A percentile compares a stretch with the other conserved stretches of the same genome.
Conservation (phyloP, 2,329 filamentous ascomycete species). For the Cryphonectria carpinicola region DNA sequence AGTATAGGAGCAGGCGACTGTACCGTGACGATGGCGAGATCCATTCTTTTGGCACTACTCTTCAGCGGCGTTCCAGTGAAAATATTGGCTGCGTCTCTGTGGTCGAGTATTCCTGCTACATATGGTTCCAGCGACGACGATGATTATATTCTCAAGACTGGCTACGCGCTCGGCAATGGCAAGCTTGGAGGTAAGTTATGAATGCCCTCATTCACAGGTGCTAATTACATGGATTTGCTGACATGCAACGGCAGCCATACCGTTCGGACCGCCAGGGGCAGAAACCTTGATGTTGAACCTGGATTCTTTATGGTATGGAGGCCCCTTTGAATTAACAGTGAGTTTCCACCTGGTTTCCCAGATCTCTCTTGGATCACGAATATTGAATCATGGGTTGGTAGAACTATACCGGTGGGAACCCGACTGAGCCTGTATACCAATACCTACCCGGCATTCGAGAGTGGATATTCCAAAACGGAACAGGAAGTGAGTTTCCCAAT, state of each 20-base stretch:
- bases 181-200: conserved; percentile 45
- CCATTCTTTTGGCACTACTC: not conserved
- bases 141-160: conserved; percentile 37
- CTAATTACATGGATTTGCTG: not conserved
- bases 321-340: conserved; percentile 46
- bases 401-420: conserved; percentile 54
- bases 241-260: conserved; percentile 44
- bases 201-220: not conserved
- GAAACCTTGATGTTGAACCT: conserved; percentile 51
- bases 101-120: conserved; percentile 24
- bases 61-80: not conserved
- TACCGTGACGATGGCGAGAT: not conserved
- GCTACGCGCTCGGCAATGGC: conserved; percentile 54
- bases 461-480: conserved; percentile 53
- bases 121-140: conserved; percentile 18
- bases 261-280: conserved; percentile 46
- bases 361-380: conserved; percentile 22
- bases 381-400: not conserved
- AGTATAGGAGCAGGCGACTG: not conserved
- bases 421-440: conserved; percentile 38
- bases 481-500: conserved; percentile 43
- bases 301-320: conserved; percentile 55
- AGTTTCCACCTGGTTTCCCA: not conserved
- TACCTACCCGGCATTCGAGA: conserved; percentile 48
- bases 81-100: conserved; percentile 10